Conservation (phyloP, 495 filamentous ascomycete genomes). For the Neurospora africana region DNA sequence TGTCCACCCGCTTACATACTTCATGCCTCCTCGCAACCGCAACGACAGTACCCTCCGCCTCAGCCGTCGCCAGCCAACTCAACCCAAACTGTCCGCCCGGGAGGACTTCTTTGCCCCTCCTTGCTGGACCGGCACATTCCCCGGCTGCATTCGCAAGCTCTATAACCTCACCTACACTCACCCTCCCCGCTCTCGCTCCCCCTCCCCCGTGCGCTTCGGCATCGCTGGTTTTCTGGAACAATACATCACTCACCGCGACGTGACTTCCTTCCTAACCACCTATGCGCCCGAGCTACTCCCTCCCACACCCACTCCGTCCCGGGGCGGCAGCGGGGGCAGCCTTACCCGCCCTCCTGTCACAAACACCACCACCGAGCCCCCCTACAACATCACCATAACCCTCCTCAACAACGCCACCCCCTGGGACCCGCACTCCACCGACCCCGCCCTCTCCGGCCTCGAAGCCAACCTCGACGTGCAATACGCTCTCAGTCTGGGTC, state of each 20-base stretch:
- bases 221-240: slow-evolving; percentile 63
- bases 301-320: slow-evolving; percentile 2
- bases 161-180: slow-evolving; percentile 32
- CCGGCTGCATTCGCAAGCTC: slow-evolving; percentile 27
- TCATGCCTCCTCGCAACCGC: slow-evolving; percentile 25
- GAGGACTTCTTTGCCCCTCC: slow-evolving; percentile 8
- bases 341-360: not conserved
- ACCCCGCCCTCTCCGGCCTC: slow-evolving; percentile 24
- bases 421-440: slow-evolving; percentile 20
- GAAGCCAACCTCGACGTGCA: slow-evolving; percentile 70
- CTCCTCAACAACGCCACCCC: slow-evolving; percentile 48
- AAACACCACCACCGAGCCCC: slow-evolving; percentile 1
- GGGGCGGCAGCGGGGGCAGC: not conserved
- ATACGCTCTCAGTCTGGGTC: slow-evolving; percentile 52
- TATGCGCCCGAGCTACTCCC: slow-evolving; percentile 39
- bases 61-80: not conserved
- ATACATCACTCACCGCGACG: slow-evolving; percentile 50
- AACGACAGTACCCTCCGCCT: not conserved
- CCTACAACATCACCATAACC: slow-evolving; percentile 51
- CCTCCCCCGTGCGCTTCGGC: slow-evolving; percentile 36
- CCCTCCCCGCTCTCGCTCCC: not conserved
- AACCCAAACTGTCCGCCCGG: not conserved
- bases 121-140: slow-evolving; percentile 21
- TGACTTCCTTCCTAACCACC: slow-evolving; percentile 39
- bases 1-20: slow-evolving; percentile 32